Conservation (phyloP, 108 stramenopile genomes). For the Conticribra guillardii region DNA sequence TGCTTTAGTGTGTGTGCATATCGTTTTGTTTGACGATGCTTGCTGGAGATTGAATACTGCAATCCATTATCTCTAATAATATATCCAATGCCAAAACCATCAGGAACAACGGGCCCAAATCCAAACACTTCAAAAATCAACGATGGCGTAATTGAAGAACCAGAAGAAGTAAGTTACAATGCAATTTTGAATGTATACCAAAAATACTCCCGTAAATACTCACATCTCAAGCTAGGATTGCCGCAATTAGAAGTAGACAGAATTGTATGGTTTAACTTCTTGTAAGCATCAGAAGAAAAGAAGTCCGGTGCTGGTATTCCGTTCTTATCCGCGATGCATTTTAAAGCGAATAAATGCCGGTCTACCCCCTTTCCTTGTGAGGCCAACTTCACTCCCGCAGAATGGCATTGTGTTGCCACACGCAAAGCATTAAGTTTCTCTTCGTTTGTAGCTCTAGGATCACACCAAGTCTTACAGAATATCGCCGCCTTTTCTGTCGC, state of each 20-base stretch:
- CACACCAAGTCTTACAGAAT: conserved; percentile 63
- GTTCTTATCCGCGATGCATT: conserved; percentile 80
- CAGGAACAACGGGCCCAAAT: conserved; percentile 80
- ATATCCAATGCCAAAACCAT: conserved; percentile 78
- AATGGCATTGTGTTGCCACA: conserved; percentile 66
- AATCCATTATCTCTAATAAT: conserved; percentile 82
- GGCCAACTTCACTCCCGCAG: conserved; percentile 65
- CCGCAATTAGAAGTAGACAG: conserved; percentile 90
- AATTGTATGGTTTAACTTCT: conserved; percentile 78
- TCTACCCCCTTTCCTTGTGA: conserved; percentile 79
- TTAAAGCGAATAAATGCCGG: conserved; percentile 82
- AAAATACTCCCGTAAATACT: background rate
- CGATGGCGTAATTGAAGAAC: background rate
- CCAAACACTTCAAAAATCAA: conserved; percentile 66
- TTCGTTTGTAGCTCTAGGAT: conserved; percentile 33
- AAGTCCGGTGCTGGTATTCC: conserved; percentile 64
- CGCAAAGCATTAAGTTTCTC: conserved; percentile 70
- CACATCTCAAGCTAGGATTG: conserved; percentile 74
- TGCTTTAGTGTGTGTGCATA: conserved; percentile 65
- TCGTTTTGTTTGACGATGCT: conserved; percentile 83
- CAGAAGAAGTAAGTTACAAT: too few relatives aligned
- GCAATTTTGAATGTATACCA: background rate
- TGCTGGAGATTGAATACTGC: conserved; percentile 75
- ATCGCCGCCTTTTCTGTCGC: conserved; percentile 68
- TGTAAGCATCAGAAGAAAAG: conserved; percentile 71